These are phyloP conservation scores for Podospora appendiculata DNA, from an alignment of 495 filamentous ascomycete genomes.

Conservation along the genomic window DNA sequence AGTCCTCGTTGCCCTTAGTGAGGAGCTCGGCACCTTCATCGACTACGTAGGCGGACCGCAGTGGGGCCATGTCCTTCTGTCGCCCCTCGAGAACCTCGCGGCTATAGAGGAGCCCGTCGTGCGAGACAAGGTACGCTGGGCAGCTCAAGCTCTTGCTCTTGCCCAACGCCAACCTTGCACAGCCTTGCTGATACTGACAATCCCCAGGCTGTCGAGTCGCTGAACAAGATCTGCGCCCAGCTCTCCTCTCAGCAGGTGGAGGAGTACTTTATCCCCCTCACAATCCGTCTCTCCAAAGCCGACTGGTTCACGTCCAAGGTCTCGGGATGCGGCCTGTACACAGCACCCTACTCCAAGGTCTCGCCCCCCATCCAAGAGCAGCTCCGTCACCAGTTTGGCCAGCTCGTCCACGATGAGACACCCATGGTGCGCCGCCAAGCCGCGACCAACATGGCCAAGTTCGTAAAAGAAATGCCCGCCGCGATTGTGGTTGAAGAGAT, in stretches of 20 bases:
- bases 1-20: constrained; percentile 91
- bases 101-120: constrained; percentile 98
- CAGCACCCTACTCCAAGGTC: constrained; percentile 83
- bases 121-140: constrained; percentile 72
- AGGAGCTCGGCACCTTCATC: constrained; percentile 91
- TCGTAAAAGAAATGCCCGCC: constrained; percentile 91
- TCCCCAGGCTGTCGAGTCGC: constrained; percentile 85
- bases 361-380: constrained; percentile 75
- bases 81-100: constrained; percentile 93
- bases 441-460: constrained; percentile 93
- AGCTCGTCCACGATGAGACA: constrained; percentile 94
- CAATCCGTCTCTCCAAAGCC: constrained; percentile 91
- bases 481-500: constrained; percentile 92
- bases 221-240: constrained; percentile 96
- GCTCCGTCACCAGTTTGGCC: constrained; percentile 81
- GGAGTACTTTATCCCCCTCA: constrained; percentile 91
- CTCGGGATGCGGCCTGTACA: constrained; percentile 92
- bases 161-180: neutral
- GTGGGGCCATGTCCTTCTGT: constrained; percentile 91
- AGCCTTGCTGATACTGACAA: neutral
- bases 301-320: constrained; percentile 99
- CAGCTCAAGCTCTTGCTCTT: neutral
- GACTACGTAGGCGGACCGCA: constrained; percentile 95
- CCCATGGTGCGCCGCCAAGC: constrained; percentile 97
- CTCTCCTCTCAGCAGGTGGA: constrained; percentile 88